Base-by-base conservation (phyloP, 1,139 yeast species). In the Scheffersomyces segobiensis region DNA sequence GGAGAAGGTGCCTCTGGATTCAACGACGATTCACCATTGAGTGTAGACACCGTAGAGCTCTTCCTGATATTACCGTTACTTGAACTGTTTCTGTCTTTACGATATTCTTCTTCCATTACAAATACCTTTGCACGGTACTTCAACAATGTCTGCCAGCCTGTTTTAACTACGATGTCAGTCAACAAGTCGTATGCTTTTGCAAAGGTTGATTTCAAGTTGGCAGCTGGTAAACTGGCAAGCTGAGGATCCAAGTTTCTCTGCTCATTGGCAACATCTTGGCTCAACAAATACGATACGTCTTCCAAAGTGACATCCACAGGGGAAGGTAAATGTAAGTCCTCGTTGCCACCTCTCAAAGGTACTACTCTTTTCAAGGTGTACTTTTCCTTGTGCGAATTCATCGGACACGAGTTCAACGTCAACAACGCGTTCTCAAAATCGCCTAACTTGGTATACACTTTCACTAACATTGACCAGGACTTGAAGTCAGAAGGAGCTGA, bases 81-180 rank as follows among this genome's bases (percentile, higher is more conserved):
- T n/a, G 50, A 57, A 32, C 52, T 59, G 52, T 70, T 68, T 59
- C 73, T 74, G 59, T 82, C 87, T 63, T 81, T 81, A 52, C 85
- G 75, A 65, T 91, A 91, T 69, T 95, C 99, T 61, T 90, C 95
- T 71, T 93, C 98, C 99, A 95, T 95, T 46, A 95, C 95, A 72
- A 95, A 95, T 1, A 92, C 93, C 59, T 87, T 84, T 3, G 97
- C 91, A 65, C 99, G 85, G 58, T 88, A 80, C 66, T 85, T 85
- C 69, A 95, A 80, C 57, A 95, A 78, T n/a, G 87, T 84, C 66
- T 92, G 95, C 99, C 99, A 95, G 3, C 98, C 98, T 24, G 91
- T 82, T 57, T 83, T 82, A 57, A 82, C 77, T 46, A 87, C 89
- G 60, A 93, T 86, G 52, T 84, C 86, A 0, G 98, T 91, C 60